These are phyloP conservation scores for Talaromyces sp. DNA, from an alignment of 2,329 filamentous ascomycete species.

Conservation along the genomic window DNA sequence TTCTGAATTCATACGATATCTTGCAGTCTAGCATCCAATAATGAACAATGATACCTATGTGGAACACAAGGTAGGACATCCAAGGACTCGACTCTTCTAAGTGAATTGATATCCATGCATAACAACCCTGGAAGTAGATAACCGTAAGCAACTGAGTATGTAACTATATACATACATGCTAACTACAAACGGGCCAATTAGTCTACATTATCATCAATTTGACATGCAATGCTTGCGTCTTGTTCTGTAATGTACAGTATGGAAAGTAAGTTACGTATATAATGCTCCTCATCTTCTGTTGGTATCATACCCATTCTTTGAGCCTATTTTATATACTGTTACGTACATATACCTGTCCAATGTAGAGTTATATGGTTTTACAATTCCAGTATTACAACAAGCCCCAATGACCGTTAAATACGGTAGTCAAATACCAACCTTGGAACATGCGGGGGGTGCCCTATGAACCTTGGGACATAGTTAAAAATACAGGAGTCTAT, in stretches of 20 bases:
- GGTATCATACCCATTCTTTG: no score
- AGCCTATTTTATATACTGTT: no score
- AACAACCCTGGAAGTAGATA: not conserved
- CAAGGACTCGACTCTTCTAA: no score
- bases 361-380: not conserved
- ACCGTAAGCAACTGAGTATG: not conserved
- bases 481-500: not conserved
- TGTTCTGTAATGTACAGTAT: not conserved
- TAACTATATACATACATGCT: not conserved
- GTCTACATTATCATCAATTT: not conserved
- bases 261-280: not conserved
- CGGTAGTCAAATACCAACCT: not conserved
- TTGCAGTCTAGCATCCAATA: not conserved
- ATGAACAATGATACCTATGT: no score
- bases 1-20: not conserved
- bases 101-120: no score
- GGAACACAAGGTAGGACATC: no score
- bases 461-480: not conserved
- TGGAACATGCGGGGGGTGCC: not conserved
- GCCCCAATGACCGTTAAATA: not conserved
- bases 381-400: not conserved
- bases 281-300: not conserved
- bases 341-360: not conserved
- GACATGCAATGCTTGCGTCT: not conserved
- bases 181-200: not conserved